A percentile compares a stretch with the other conserved stretches of the same genome.
Evolutionary conservation across 371 early-diverging fungal species (phyloP).

Genomic region (Mortierella sp.): DNA sequence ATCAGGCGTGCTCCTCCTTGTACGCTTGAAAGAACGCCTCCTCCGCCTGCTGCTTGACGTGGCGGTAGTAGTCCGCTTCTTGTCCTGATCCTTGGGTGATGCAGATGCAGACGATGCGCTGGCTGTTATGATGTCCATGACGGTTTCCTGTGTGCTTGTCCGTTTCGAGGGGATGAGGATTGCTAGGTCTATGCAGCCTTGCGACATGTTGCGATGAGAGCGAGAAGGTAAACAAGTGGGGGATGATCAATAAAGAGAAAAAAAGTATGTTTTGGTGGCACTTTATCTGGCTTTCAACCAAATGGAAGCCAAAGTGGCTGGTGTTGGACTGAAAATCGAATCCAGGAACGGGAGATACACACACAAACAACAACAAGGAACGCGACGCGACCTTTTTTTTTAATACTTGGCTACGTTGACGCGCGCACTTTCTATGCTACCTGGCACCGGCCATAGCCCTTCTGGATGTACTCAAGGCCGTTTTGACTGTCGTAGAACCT

Average conservation of each 20-base stretch:
- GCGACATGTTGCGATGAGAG: not conserved
- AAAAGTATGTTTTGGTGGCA: not conserved
- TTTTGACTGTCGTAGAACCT: no score
- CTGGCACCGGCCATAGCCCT: no score
- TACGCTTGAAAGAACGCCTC: conserved; percentile 5
- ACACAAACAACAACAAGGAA: no score
- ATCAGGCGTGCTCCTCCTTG: not conserved
- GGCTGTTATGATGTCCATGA: no score
- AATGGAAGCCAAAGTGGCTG: no score
- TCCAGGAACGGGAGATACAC: no score
- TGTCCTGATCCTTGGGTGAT: not conserved
- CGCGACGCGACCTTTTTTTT: no score
- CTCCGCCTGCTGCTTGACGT: not conserved
- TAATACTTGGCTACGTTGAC: no score
- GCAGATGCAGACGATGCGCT: not conserved
- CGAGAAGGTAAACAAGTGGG: not conserved
- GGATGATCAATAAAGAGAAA: not conserved
- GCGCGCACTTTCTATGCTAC: no score
- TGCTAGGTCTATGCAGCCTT: not conserved
- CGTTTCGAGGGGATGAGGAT: not conserved
- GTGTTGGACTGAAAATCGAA: no score
- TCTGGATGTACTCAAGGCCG: no score
- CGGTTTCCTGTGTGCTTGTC: not conserved
- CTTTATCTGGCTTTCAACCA: no score
- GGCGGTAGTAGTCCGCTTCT: not conserved